These are phyloP conservation scores for Royoungia palumana DNA, from an alignment of 768 basidiomycete species.

Conservation along the genomic window DNA sequence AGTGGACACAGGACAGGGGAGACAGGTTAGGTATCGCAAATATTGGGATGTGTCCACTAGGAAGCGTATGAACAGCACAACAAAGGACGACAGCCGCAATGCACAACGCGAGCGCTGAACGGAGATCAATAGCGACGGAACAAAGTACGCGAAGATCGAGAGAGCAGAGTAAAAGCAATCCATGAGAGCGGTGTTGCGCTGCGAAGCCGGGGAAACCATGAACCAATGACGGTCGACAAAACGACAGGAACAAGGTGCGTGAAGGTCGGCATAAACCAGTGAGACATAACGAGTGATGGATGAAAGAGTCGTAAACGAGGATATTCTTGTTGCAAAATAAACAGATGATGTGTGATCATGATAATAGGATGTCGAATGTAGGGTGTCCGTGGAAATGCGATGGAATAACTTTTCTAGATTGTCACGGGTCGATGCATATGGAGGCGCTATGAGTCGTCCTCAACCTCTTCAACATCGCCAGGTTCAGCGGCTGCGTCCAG, in stretches of 20 bases:
- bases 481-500: slow-evolving; percentile 11
- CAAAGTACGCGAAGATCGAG: slow-evolving; percentile 21
- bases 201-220: background rate
- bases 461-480: slow-evolving; percentile 8
- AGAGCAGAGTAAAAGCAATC: slow-evolving; percentile 22
- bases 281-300: slow-evolving; percentile 22
- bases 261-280: slow-evolving; percentile 13
- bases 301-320: slow-evolving; percentile 19
- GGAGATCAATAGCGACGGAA: slow-evolving; percentile 18
- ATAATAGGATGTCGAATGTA: slow-evolving; percentile 24
- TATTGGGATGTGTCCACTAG: slow-evolving; percentile 3
- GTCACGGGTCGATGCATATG: background rate
- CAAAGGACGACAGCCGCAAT: slow-evolving; percentile 9
- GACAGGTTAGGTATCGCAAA: slow-evolving; percentile 17
- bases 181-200: slow-evolving; percentile 19
- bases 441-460: slow-evolving; percentile 15
- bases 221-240: slow-evolving; percentile 19
- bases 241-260: slow-evolving; percentile 8
- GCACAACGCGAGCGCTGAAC: slow-evolving; percentile 13
- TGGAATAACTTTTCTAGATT: slow-evolving; percentile 21
- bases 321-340: slow-evolving; percentile 27
- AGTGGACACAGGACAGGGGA: slow-evolving; percentile 6
- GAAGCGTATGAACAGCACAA: slow-evolving; percentile 14
- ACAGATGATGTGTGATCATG: slow-evolving; percentile 21
- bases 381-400: slow-evolving; percentile 28